Evolutionary conservation across 208 protist genomes (phyloP), one percentile per base, ranked within the genome.

Genomic region (Leptomonas seymouri): DNA sequence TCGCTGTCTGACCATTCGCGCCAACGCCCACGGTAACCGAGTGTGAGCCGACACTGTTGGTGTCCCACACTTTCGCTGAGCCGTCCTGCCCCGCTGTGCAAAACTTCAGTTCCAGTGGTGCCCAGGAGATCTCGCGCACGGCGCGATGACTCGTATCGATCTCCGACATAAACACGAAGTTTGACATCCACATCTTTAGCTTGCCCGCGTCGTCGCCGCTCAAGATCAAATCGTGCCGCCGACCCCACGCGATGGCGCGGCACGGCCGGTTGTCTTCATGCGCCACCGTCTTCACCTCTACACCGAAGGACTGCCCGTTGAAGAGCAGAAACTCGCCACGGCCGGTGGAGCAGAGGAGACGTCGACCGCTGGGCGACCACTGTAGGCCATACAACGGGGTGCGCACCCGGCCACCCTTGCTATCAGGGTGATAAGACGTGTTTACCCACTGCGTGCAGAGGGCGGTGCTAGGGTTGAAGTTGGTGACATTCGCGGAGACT

Each of bases 381-480:
- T 91, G 80, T 41, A 96, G 55, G 69, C 74, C 84, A 54, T 86
- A 85, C 20, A 96, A 70, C 27, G 84, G 76, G 11, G 90, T 76
- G 50, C 88, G 86, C 12, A 67, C 73, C 21, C 80, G 72, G 11
- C 75, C 76, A n/a, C 67, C 67, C 31, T 90, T 88, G 48, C 80
- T 77, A 46, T 96, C 91, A 15, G 91, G 91, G 62, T 94, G 88
- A 69, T 85, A 92, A 14, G 87, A 93, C n/a, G 91, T 94, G 83
- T 84, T 93, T 46, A 87, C 88, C 89, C 91, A 96, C 81, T 96
- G 91, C 67, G 91, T 96, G 71, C 88, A 94, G 21, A 96, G 77
- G 2, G 87, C 91, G 2, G 91, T 92, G 73, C 85, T 90, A n/a
- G 88, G 81, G 60, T 94, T 94, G 74, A 87, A 93, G 64, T 67